Evolutionary conservation across 352 stramenopile species (phyloP).

Genomic region (Pythium scleroteichum): DNA sequence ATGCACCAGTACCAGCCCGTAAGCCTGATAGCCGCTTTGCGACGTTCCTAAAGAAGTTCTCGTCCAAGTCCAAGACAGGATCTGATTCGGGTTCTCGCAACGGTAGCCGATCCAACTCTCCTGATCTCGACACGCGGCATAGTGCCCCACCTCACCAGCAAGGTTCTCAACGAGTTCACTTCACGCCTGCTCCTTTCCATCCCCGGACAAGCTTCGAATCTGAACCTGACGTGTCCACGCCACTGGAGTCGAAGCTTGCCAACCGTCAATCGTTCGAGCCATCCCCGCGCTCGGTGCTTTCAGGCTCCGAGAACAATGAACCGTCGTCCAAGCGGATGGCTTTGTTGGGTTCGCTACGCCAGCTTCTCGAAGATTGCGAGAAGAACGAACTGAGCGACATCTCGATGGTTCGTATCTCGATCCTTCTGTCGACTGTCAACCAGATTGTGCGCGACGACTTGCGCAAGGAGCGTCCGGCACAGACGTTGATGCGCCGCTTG

Average conservation of each 20-base stretch:
- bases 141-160: conserved; percentile 13
- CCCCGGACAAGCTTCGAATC: conserved; percentile 12
- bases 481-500: conserved; percentile 46
- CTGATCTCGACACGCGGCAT: conserved; percentile 13
- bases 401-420: conserved; percentile 62
- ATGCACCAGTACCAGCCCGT: neutral
- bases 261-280: conserved; percentile 10
- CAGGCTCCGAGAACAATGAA: conserved; percentile 8
- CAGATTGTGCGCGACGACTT: conserved; percentile 71
- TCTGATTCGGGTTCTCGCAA: conserved; percentile 15
- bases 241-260: conserved; percentile 17
- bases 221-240: conserved; percentile 14
- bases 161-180: neutral
- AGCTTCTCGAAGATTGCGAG: conserved; percentile 56
- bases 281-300: conserved; percentile 14
- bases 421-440: conserved; percentile 61
- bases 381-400: conserved; percentile 63
- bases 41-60: conserved; percentile 31
- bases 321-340: conserved; percentile 37
- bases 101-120: conserved; percentile 24
- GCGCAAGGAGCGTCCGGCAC: conserved; percentile 40
- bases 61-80: conserved; percentile 24
- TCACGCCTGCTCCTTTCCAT: conserved; percentile 8
- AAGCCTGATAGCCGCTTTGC: conserved; percentile 19
- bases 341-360: conserved; percentile 44